A percentile compares a stretch with the other conserved stretches of the same genome.
Conservation (phyloP, 306 rosid genomes). For the Fragaria vesca region DNA sequence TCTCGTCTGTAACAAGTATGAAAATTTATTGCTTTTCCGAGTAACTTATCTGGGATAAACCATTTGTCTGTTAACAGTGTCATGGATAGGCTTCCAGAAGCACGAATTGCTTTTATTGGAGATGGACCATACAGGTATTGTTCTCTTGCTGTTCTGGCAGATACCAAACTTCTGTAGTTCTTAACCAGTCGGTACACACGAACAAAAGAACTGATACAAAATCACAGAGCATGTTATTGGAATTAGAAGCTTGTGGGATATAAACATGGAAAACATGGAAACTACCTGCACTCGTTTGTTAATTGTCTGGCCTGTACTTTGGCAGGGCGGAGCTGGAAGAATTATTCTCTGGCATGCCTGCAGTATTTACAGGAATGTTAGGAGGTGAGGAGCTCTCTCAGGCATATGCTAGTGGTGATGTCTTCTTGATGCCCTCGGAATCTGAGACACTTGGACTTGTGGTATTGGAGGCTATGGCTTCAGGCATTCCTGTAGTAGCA, state of each 20-base stretch:
- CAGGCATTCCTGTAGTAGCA: conserved; percentile 91
- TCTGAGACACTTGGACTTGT: conserved; percentile 96
- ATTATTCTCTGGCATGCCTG: conserved; percentile 87
- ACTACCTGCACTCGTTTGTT: not conserved
- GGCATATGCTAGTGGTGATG: conserved; percentile 93
- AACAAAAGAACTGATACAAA: not conserved
- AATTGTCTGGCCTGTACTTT: conserved; percentile 21
- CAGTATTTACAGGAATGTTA: conserved; percentile 90
- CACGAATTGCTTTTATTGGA: conserved; percentile 84
- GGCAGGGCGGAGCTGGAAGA: conserved; percentile 87
- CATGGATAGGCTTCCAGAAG: conserved; percentile 92
- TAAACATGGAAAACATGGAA: not conserved
- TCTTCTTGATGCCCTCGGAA: conserved; percentile 95
- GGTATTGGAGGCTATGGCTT: conserved; percentile 95
- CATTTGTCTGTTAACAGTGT: conserved; percentile 45
- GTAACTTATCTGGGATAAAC: conserved; percentile 17
- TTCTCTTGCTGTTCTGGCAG: conserved; percentile 6
- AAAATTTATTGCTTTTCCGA: not conserved
- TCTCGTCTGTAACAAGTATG: not conserved
- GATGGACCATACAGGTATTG: conserved; percentile 94
- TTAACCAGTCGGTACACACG: not conserved
- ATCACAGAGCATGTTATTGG: not conserved
- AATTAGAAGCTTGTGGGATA: not conserved
- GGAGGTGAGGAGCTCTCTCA: conserved; percentile 94
- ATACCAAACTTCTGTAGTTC: not conserved